phyloP scores from a whole-genome alignment of 2,329 filamentous ascomycete species.

The Metarhizium brunneum region DNA sequence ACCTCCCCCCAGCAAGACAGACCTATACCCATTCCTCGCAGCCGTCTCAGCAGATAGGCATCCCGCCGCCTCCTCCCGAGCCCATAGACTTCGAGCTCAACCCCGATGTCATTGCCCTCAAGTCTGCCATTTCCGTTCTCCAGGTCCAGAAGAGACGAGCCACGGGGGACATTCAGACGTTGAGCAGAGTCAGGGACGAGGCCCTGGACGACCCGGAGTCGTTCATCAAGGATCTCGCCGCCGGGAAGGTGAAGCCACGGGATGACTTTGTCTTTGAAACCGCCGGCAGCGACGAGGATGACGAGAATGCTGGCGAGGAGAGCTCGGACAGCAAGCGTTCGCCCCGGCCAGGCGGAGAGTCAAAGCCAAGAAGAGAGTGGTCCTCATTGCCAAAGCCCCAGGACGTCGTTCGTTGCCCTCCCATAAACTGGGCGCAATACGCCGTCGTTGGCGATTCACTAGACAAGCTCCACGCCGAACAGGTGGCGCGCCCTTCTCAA shows the following conservation, averaged over 20 bases:
- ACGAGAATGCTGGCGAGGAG: constrained; percentile 17
- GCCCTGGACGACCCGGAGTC: constrained; percentile 62
- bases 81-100: constrained; percentile 56
- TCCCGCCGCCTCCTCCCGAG: constrained; percentile 37
- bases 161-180: constrained; percentile 59
- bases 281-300: constrained; percentile 19
- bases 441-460: constrained; percentile 72
- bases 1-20: constrained; percentile 19
- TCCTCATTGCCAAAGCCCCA: constrained; percentile 65
- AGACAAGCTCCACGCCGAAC: constrained; percentile 76
- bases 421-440: constrained; percentile 93
- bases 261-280: constrained; percentile 11
- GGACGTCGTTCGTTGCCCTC: constrained; percentile 74
- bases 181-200: constrained; percentile 60
- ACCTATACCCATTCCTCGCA: constrained; percentile 35
- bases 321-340: constrained; percentile 18
- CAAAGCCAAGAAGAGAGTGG: constrained; percentile 35
- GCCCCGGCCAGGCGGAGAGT: constrained; percentile 11
- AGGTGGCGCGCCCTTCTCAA: constrained; percentile 54
- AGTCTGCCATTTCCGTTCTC: constrained; percentile 75
- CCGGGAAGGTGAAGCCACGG: constrained; percentile 44
- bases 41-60: constrained; percentile 25
- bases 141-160: constrained; percentile 79
- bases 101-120: constrained; percentile 78
- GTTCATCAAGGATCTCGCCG: constrained; percentile 60